Evolutionary conservation across 495 filamentous ascomycete genomes (phyloP).

Genomic region (Mytilinidion resinicola): DNA sequence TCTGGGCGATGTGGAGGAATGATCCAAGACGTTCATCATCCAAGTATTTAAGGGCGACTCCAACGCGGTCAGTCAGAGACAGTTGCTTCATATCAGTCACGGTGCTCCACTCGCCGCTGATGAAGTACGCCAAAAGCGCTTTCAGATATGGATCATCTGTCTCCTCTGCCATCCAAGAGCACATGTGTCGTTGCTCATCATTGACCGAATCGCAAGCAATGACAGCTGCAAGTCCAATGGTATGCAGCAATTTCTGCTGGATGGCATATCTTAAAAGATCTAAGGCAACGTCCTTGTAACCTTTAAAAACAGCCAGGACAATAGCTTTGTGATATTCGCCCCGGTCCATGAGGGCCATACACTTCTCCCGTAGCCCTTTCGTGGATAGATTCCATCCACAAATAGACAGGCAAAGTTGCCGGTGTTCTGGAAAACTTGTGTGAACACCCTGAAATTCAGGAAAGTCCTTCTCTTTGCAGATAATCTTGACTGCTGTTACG

Average conservation of each 20-base stretch:
- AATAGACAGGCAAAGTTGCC: conserved; percentile 71
- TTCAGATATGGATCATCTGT: conserved; percentile 79
- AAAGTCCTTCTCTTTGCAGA: conserved; percentile 44
- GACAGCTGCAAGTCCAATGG: conserved; percentile 43
- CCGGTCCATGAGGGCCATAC: conserved; percentile 49
- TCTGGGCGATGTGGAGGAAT: conserved; percentile 61
- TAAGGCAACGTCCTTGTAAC: conserved; percentile 36
- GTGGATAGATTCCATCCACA: conserved; percentile 65
- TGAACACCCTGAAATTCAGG: conserved; percentile 45
- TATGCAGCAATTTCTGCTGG: conserved; percentile 30
- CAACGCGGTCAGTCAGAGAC: conserved; percentile 76
- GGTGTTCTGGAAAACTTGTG: conserved; percentile 65
- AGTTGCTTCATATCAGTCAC: conserved; percentile 77
- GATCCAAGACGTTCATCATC: conserved; percentile 65
- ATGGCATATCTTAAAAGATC: conserved; percentile 34
- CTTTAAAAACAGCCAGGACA: conserved; percentile 38
- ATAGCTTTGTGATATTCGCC: conserved; percentile 68
- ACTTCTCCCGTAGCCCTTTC: conserved; percentile 53
- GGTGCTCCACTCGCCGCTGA: conserved; percentile 77
- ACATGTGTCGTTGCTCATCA: conserved; percentile 40
- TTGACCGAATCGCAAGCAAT: conserved; percentile 49
- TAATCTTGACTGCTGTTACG: conserved; percentile 45
- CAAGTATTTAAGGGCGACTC: conserved; percentile 79
- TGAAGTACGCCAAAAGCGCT: conserved; percentile 86
- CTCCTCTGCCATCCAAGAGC: conserved; percentile 56